Conservation (phyloP, 768 basidiomycete species). For the Auriscalpium vulgare region DNA sequence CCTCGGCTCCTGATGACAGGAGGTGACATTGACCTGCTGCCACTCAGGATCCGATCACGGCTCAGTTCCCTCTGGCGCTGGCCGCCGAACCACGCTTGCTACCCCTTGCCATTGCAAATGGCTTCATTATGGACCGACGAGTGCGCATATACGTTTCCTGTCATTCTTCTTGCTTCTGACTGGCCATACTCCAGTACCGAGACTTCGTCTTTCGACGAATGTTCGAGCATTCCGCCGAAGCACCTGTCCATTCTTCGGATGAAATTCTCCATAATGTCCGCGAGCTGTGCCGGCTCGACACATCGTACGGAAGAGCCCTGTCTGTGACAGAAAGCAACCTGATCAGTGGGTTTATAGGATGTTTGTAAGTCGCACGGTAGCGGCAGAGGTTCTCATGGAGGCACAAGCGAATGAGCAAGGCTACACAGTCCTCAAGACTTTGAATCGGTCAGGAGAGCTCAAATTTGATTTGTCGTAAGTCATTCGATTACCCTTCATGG, state of each 20-base stretch:
- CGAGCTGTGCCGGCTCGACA: constrained; percentile 62
- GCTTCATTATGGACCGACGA: constrained; percentile 74
- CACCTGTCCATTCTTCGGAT: constrained; percentile 45
- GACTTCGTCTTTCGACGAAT: constrained; percentile 85
- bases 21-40: not conserved
- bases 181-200: constrained; percentile 44
- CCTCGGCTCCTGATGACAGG: not conserved
- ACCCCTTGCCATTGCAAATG: constrained; percentile 63
- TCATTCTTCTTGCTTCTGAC: constrained; percentile 1
- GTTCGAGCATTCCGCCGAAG: constrained; percentile 53
- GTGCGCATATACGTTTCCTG: constrained; percentile 26
- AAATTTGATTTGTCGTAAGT: constrained; percentile 62
- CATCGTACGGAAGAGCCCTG: constrained; percentile 37
- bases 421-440: constrained; percentile 57
- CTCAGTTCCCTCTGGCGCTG: constrained; percentile 66
- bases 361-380: constrained; percentile 79
- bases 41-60: constrained; percentile 68
- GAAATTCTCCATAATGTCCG: constrained; percentile 66
- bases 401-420: constrained; percentile 62
- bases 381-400: constrained; percentile 78
- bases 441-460: constrained; percentile 58
- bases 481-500: not conserved
- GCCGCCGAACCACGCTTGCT: constrained; percentile 72
- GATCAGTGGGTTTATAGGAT: constrained; percentile 37
- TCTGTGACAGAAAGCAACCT: constrained; percentile 3